Percentiles rank a stretch among this genome's conserved stretches.
Conservation (phyloP, 2,329 filamentous ascomycete genomes). For the Pseudogymnoascus sp. region DNA sequence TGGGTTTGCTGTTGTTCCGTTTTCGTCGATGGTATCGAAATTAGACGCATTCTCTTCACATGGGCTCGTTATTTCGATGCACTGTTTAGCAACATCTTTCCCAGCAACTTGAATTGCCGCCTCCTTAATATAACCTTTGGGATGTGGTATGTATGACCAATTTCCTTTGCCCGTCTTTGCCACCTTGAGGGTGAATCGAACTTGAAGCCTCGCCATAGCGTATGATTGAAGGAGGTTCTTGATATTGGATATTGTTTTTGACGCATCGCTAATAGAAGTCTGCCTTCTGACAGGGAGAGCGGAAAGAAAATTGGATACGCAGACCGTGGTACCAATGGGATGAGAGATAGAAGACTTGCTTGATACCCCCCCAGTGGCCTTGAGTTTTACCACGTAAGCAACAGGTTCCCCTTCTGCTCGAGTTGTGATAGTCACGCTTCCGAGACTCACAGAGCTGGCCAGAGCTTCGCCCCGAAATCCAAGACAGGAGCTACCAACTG, state of each 20-base stretch:
- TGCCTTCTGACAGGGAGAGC: slow-evolving; percentile 57
- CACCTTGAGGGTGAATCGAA: slow-evolving; percentile 55
- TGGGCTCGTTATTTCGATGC: slow-evolving; percentile 32
- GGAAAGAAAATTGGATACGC: slow-evolving; percentile 51
- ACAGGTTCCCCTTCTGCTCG: slow-evolving; percentile 54
- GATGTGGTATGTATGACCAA: slow-evolving; percentile 58
- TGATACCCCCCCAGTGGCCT: slow-evolving; percentile 32
- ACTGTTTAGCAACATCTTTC: slow-evolving; percentile 47
- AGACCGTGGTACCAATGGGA: slow-evolving; percentile 63
- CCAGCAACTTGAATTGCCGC: slow-evolving; percentile 58
- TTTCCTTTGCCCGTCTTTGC: slow-evolving; percentile 42
- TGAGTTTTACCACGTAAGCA: slow-evolving; percentile 44
- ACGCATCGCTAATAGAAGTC: slow-evolving; percentile 47
- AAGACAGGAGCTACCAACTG: slow-evolving; percentile 51
- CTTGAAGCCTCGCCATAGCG: slow-evolving; percentile 56
- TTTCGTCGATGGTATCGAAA: not conserved
- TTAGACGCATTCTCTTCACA: slow-evolving; percentile 12
- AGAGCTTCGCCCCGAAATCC: slow-evolving; percentile 73
- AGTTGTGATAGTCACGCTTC: slow-evolving; percentile 55
- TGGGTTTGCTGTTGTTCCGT: not conserved
- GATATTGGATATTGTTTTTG: slow-evolving; percentile 50
- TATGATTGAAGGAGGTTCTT: slow-evolving; percentile 57
- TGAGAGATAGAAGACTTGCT: slow-evolving; percentile 37
- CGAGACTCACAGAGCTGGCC: slow-evolving; percentile 56
- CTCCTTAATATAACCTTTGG: slow-evolving; percentile 44